Base-by-base conservation (phyloP, 805 yeast species). In the Metahyphopichia silvanorum region DNA sequence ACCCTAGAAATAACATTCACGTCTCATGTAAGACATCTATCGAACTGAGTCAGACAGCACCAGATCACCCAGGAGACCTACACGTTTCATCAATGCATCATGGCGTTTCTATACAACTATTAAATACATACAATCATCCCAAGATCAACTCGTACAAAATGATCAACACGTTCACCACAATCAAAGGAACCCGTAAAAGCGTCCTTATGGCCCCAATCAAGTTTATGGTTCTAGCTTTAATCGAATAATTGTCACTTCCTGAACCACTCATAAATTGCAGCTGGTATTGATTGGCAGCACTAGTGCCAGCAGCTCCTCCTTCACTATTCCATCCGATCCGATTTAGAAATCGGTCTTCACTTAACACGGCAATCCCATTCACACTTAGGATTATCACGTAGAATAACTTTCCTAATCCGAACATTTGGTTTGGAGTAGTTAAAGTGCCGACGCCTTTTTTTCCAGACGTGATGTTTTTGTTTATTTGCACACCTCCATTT, bases 341-440 rank as follows among this genome's bases (percentile, higher is more conserved):
- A 47, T 79, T 79, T 38, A 85, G 64, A 48, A 85, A 85, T 37
- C 95, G 63, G 48, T 85, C 93, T 47, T 85, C 94, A 52, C 83
- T 82, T 32, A 85, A 69, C 21, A 85, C 81, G 0, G 93, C 93
- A 18, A 85, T 74, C 0, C 91, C 77, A 54, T 85, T 85, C 29
- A 83, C 73, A 35, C 83, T 59, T 23, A 85, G 65, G n/a, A 77
- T 55, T 16, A 69, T 58, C 34, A 74, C 77, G 46, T 77, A 78
- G 35, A 77, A 65, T 20, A 78, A 58, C 49, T 69, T 76, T 8
- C 83, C 82, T 26, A 78, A 57, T 12, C 84, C 83, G 57, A 78
- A 78, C 80, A 77, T 66, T 12, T 9, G 25, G 8, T 23, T 13
- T 10, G 13, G 13, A 23, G 25, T 7, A 11, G 25, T 23, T 23